These are phyloP conservation scores for Geoglossum glabrum DNA, from an alignment of 495 filamentous ascomycete genomes.

Conservation along the genomic window DNA sequence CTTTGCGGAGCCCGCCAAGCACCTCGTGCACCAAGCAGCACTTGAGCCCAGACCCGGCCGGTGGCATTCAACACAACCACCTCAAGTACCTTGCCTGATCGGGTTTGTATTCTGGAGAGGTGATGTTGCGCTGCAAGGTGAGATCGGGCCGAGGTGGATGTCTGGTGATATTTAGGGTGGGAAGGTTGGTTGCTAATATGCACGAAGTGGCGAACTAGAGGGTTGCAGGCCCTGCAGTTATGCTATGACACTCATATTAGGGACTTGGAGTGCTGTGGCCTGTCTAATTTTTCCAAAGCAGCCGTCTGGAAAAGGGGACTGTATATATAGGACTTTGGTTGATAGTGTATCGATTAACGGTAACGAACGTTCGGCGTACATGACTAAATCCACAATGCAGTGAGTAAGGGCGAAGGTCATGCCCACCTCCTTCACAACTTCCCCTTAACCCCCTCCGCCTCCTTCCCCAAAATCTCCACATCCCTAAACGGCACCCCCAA, in stretches of 20 bases:
- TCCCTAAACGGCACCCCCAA: constrained; percentile 15
- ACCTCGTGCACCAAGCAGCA: no score
- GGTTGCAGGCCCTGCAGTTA: not conserved
- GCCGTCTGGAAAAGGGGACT: not conserved
- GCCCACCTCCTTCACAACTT: not conserved
- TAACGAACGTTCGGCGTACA: not conserved
- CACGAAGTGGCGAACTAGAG: not conserved
- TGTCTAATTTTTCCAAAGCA: not conserved
- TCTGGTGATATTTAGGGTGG: not conserved
- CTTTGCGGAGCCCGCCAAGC: no score
- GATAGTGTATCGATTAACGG: not conserved
- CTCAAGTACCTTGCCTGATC: no score
- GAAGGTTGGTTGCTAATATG: not conserved
- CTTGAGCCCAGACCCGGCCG: no score
- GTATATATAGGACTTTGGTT: not conserved
- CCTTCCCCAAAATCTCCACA: not conserved
- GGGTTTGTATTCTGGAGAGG: no score
- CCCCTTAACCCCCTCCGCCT: no score
- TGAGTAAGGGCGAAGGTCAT: no score
- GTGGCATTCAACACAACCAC: no score
- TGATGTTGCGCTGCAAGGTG: not conserved
- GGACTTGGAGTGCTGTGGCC: not conserved
- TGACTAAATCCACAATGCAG: no score
- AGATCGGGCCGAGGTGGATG: not conserved
- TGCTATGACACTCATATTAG: not conserved